Evolutionary conservation across 148 eudicot genomes (phyloP).

Genomic region (Persicaria maculosa): DNA sequence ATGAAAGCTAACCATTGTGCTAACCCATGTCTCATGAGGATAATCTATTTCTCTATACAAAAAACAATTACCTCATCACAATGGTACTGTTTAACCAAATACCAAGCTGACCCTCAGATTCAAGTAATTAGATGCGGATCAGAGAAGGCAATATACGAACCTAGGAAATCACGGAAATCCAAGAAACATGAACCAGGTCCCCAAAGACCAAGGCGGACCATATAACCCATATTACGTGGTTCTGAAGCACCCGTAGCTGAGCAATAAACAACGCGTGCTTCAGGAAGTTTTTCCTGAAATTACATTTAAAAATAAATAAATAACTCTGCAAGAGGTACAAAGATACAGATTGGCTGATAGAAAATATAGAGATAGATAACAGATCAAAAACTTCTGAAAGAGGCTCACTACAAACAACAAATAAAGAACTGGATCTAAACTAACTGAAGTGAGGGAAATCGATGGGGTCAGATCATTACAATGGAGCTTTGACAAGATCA

Average conservation of each 20-base stretch:
- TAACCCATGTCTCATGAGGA: neutral
- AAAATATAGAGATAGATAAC: neutral
- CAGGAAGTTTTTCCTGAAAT: slow-evolving; percentile 81
- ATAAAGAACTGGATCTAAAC: neutral
- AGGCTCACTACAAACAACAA: neutral
- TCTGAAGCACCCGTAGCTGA: slow-evolving; percentile 99
- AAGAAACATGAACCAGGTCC: slow-evolving; percentile 83
- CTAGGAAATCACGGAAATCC: slow-evolving; percentile 74
- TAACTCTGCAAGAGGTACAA: neutral
- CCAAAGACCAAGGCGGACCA: slow-evolving; percentile 99
- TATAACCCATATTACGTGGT: slow-evolving; percentile 97
- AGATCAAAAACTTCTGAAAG: neutral
- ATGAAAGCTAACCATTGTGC: neutral
- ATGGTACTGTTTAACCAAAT: neutral
- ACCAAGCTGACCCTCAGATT: neutral
- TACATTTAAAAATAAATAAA: neutral
- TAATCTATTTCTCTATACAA: neutral
- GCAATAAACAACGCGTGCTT: slow-evolving; percentile 94
- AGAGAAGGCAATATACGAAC: slow-evolving; percentile 28
- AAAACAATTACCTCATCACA: neutral
- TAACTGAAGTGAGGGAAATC: neutral
- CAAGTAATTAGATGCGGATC: neutral
- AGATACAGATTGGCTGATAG: neutral
- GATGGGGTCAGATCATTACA: too few species aligned
- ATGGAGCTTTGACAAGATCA: too few species aligned